Evolutionary conservation across 495 filamentous ascomycete genomes (phyloP).

Genomic region (Penicillium arizonense): DNA sequence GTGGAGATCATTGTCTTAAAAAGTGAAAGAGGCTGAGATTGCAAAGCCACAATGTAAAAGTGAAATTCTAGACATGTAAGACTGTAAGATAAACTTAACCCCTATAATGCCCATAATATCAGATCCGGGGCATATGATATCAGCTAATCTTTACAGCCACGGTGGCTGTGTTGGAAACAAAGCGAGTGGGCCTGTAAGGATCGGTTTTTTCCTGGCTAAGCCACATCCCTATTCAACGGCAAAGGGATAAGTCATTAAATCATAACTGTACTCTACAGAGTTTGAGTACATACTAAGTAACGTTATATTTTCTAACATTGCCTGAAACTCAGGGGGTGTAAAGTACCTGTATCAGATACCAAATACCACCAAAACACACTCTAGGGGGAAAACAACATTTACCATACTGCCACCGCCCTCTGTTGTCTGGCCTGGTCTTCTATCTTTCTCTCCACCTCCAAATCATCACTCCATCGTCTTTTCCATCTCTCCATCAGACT

Average conservation of each 20-base stretch:
- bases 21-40: too few species aligned
- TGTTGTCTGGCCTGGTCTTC: constrained; percentile 25
- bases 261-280: too few species aligned
- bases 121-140: constrained; percentile 15
- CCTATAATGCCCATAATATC: too few species aligned
- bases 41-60: too few species aligned
- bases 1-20: too few species aligned
- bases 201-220: neutral
- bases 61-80: too few species aligned
- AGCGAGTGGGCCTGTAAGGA: constrained; percentile 12
- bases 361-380: neutral
- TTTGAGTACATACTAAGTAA: too few species aligned
- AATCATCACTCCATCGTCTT: constrained; percentile 30
- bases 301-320: neutral
- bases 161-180: constrained; percentile 20
- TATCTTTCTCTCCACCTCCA: constrained; percentile 29
- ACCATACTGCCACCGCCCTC: constrained; percentile 28
- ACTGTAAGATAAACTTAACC: too few species aligned
- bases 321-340: constrained; percentile 12
- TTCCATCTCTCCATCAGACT: constrained; percentile 16
- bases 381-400: constrained; percentile 13
- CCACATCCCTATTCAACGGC: too few species aligned
- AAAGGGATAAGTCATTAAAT: too few species aligned
- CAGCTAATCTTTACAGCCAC: constrained; percentile 21
- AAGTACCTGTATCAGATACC: neutral